These are phyloP conservation scores for Nakaseomyces nivariensis DNA, from an alignment of 1,139 yeast species.

Conservation along the genomic window DNA sequence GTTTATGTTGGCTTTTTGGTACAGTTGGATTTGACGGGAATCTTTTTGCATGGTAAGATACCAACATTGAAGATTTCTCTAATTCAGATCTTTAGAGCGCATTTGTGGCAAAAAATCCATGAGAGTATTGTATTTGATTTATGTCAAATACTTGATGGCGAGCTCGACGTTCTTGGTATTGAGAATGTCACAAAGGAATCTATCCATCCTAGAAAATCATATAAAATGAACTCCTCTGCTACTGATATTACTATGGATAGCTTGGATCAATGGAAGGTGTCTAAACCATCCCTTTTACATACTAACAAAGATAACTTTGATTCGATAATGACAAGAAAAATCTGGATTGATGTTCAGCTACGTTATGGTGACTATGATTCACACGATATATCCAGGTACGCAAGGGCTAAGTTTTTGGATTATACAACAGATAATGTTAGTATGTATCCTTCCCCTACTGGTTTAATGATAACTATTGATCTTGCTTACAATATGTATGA, in stretches of 20 bases:
- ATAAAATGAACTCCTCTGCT: conserved; percentile 90
- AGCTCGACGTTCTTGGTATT: conserved; percentile 71
- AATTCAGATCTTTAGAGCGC: conserved; percentile 94
- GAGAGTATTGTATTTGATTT: conserved; percentile 90
- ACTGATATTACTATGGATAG: conserved; percentile 82
- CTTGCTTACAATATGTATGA: conserved; percentile 93
- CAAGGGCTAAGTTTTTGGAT: conserved; percentile 85
- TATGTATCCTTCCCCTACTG: conserved; percentile 88
- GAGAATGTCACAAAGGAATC: conserved; percentile 85
- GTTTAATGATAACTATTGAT: conserved; percentile 83
- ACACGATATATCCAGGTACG: conserved; percentile 90
- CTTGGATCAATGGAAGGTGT: conserved; percentile 74
- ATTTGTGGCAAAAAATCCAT: conserved; percentile 97
- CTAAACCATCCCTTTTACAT: conserved; percentile 70
- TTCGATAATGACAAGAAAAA: conserved; percentile 46
- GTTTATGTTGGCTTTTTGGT: conserved; percentile 97
- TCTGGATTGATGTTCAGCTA: conserved; percentile 92
- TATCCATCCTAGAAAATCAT: conserved; percentile 93
- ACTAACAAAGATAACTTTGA: conserved; percentile 46
- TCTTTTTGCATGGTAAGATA: conserved; percentile 92
- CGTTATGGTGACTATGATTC: conserved; percentile 97
- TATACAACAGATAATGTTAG: conserved; percentile 83
- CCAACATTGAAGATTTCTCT: conserved; percentile 93
- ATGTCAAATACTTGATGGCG: conserved; percentile 86
- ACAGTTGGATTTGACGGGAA: conserved; percentile 92